Base-by-base conservation (phyloP, 2,329 filamentous ascomycete species). In the Alternaria alternata region DNA sequence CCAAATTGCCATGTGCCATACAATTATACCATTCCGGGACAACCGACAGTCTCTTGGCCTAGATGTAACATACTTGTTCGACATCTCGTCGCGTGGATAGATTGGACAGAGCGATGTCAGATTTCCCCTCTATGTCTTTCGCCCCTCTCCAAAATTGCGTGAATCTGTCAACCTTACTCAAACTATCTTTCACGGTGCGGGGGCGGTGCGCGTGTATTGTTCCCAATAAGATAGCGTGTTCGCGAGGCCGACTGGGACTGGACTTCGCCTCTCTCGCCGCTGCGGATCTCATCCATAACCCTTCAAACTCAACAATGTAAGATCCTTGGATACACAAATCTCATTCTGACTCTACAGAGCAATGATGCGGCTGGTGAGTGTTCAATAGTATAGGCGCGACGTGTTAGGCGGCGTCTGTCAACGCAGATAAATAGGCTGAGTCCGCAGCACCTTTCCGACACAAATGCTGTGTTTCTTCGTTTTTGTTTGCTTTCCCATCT, bases 391-490 rank as follows among this genome's bases (percentile, higher is more conserved):
- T 43, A 54, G 57, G 55, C 55, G 59, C 51, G 43, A 54, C 59
- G 57, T 58, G 36, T 51, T 47, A 46, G 57, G 30, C 36, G 30
- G 34, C n/a, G 49, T 30, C 5, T 12, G 16, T 52, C 39, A 32
- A 34, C 28, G 44, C 59, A 51, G 55, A 49, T 44, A 47, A 57
- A 48, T 42, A 59, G 42, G 61, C 54, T 62, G 51, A 61, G 47
- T 56, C 46, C 58, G 47, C 24, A 59, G 51, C 49, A 26, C 53
- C 57, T 59, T 61, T 51, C 54, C 43, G 60, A 58, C 61, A 61
- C 54, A 51, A 51, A 39, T 63, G 61, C 59, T 57, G 59, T 71
- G 56, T 57, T 46, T 60, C 56, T 64, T 63, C n/a, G 34, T 16
- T 34, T 54, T 54, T 43, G 42, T 47, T 53, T 69, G 51, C 57